Conservation (phyloP, 371 early-diverging fungal genomes). For the Haplosporangium sp. region DNA sequence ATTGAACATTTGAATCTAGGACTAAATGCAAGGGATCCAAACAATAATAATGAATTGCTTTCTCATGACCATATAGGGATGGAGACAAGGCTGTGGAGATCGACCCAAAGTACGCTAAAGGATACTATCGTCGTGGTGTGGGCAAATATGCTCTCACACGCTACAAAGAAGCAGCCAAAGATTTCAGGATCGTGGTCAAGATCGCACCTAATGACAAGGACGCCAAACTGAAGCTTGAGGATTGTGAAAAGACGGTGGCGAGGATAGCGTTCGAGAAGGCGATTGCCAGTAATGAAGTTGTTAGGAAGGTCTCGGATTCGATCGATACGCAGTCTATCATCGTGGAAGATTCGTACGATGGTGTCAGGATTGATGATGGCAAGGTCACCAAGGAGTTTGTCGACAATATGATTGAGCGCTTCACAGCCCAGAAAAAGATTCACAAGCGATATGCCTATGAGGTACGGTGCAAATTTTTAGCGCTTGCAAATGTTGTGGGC, state of each 20-base stretch:
- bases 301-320: slow-evolving; percentile 33
- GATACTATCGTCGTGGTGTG: slow-evolving; percentile 56
- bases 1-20: neutral
- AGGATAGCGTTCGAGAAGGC: slow-evolving; percentile 94
- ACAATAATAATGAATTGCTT: neutral
- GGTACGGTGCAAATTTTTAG: slow-evolving; percentile 43
- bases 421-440: slow-evolving; percentile 90
- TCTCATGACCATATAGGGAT: slow-evolving; percentile 64
- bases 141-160: slow-evolving; percentile 51
- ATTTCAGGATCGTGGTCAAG: slow-evolving; percentile 63
- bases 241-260: slow-evolving; percentile 91
- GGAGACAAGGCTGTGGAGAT: slow-evolving; percentile 87
- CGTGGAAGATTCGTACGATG: slow-evolving; percentile 81
- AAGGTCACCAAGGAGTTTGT: slow-evolving; percentile 84
- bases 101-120: slow-evolving; percentile 89
- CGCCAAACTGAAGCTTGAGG: slow-evolving; percentile 74
- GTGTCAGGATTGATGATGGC: slow-evolving; percentile 68
- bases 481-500: neutral
- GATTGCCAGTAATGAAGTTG: slow-evolving; percentile 64
- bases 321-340: slow-evolving; percentile 52
- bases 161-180: slow-evolving; percentile 54
- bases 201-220: slow-evolving; percentile 77
- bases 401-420: slow-evolving; percentile 77
- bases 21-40: neutral
- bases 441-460: slow-evolving; percentile 89